phyloP scores from a whole-genome alignment of 139 green algal species.

The Pseudopediastrum boryanum region DNA sequence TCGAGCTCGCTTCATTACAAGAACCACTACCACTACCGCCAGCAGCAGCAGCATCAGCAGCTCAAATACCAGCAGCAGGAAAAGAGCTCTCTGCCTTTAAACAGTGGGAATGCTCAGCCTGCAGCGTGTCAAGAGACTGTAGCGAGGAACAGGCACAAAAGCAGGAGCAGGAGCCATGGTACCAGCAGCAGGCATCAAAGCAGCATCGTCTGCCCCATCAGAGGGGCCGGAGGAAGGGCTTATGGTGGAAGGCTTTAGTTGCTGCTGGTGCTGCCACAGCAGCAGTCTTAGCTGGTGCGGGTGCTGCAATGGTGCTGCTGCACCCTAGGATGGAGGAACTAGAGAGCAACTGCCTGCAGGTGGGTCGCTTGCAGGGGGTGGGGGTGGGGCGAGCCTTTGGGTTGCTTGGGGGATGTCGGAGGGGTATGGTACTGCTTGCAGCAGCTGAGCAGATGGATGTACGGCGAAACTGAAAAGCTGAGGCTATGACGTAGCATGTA shows the following conservation, averaged over 20 bases:
- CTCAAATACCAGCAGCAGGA: background rate
- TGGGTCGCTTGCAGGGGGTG: background rate
- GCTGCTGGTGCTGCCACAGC: background rate
- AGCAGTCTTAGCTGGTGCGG: slow-evolving; percentile 13
- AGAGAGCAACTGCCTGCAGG: slow-evolving; percentile 7
- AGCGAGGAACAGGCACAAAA: background rate
- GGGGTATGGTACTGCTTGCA: no score
- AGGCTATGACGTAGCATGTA: no score
- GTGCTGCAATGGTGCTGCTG: background rate
- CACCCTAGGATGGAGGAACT: slow-evolving; percentile 21
- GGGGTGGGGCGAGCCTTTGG: no score
- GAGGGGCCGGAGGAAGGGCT: no score
- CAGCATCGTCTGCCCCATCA: background rate
- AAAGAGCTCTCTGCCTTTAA: background rate
- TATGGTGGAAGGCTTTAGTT: slow-evolving; percentile 7
- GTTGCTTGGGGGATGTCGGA: no score
- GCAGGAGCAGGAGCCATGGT: background rate
- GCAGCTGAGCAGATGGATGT: no score
- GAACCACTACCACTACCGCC: no score
- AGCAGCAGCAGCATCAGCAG: slow-evolving; percentile 1
- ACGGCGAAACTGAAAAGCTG: no score
- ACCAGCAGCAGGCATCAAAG: background rate
- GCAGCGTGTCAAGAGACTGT: background rate
- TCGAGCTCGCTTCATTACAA: no score
- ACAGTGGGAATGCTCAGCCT: background rate